A percentile compares a stretch with the other conserved stretches of the same genome.
Evolutionary conservation across 768 basidiomycete species (phyloP).

Genomic region (Xerocomellus intermedius): DNA sequence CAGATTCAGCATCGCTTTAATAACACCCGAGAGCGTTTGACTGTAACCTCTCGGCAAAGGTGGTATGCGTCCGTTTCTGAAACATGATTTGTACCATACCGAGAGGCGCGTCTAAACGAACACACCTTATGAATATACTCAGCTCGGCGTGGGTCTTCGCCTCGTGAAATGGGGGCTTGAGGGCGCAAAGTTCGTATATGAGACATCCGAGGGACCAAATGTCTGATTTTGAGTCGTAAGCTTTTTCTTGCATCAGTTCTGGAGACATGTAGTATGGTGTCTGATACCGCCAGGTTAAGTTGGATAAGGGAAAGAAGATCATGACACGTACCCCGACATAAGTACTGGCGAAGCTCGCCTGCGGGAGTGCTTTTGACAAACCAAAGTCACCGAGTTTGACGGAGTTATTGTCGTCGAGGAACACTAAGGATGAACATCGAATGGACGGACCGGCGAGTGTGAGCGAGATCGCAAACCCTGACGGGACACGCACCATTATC

Average conservation of each 20-base stretch:
- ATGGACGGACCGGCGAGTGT: not conserved
- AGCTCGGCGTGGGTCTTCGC: slow-evolving; percentile 88
- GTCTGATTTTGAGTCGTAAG: slow-evolving; percentile 97
- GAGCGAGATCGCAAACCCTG: not conserved
- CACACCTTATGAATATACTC: slow-evolving; percentile 74
- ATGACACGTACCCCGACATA: slow-evolving; percentile 83
- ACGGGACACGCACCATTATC: slow-evolving; percentile 74
- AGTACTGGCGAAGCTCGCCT: slow-evolving; percentile 89
- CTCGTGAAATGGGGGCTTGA: slow-evolving; percentile 91
- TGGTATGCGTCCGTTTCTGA: slow-evolving; percentile 85
- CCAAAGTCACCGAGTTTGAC: slow-evolving; percentile 98
- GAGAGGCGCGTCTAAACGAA: not conserved
- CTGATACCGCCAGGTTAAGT: slow-evolving; percentile 53
- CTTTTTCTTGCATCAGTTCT: slow-evolving; percentile 94
- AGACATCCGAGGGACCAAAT: slow-evolving; percentile 99
- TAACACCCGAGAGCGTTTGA: slow-evolving; percentile 63
- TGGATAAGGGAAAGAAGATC: not conserved
- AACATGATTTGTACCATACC: not conserved
- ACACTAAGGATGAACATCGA: slow-evolving; percentile 51
- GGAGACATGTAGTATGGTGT: slow-evolving; percentile 99
- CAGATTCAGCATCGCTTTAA: slow-evolving; percentile 84
- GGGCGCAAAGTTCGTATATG: slow-evolving; percentile 93
- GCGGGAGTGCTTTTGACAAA: slow-evolving; percentile 85
- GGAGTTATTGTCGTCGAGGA: slow-evolving; percentile 78
- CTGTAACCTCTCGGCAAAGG: slow-evolving; percentile 85